These are phyloP conservation scores for Talaromyces sp. DNA, from an alignment of 2,329 filamentous ascomycete genomes.

Conservation along the genomic window DNA sequence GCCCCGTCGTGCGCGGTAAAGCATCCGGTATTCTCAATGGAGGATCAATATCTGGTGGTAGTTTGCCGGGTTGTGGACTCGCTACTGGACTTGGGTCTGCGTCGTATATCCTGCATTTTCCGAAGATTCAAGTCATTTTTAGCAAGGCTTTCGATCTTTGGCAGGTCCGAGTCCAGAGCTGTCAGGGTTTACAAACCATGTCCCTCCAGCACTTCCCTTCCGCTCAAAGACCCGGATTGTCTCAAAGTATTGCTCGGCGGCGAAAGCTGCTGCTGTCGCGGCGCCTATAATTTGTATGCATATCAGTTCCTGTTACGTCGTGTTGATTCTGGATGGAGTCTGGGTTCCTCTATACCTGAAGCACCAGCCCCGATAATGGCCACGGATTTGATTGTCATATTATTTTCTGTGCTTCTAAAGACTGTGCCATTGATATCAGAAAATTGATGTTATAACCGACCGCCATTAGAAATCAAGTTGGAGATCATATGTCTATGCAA, in stretches of 20 bases:
- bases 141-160: background rate
- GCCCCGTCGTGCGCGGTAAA: conserved; percentile 26
- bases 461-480: background rate
- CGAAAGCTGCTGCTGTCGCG: conserved; percentile 32
- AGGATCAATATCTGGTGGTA: conserved; percentile 33
- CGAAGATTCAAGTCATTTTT: background rate
- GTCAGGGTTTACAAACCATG: conserved; percentile 25
- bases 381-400: conserved; percentile 21
- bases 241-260: conserved; percentile 33
- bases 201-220: conserved; percentile 33
- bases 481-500: background rate
- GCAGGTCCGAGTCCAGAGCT: background rate
- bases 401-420: background rate
- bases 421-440: background rate
- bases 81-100: conserved; percentile 28
- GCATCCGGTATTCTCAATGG: conserved; percentile 26
- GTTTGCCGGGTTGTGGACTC: conserved; percentile 27
- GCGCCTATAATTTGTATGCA: conserved; percentile 17
- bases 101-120: conserved; percentile 33
- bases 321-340: no score
- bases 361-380: conserved; percentile 33
- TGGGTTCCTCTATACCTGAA: conserved; percentile 21
- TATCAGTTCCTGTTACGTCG: background rate
- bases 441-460: background rate
- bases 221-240: conserved; percentile 35